These are phyloP conservation scores for Geosmithia flava DNA, from an alignment of 2,329 filamentous ascomycete species.

Conservation along the genomic window DNA sequence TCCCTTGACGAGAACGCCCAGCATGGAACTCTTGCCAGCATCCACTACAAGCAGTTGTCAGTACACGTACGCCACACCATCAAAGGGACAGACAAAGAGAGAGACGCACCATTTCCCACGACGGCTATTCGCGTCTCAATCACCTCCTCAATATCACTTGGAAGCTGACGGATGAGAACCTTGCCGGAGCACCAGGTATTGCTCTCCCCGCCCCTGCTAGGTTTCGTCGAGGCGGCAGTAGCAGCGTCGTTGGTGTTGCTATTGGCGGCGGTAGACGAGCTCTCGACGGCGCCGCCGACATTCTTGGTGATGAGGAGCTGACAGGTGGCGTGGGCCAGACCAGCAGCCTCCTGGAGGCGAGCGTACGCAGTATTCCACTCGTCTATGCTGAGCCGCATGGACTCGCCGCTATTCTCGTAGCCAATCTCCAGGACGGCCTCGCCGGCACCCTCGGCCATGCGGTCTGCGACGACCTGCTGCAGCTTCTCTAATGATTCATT, in stretches of 20 bases:
- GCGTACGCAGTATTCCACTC: conserved; percentile 66
- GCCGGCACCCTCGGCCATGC: conserved; percentile 72
- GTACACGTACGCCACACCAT: not conserved
- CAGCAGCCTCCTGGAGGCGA: conserved; percentile 53
- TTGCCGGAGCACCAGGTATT: conserved; percentile 56
- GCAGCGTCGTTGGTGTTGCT: too few species aligned
- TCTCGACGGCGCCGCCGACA: conserved; percentile 63
- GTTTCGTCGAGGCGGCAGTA: conserved; percentile 18
- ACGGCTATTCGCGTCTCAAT: conserved; percentile 96
- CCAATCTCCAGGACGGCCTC: conserved; percentile 89
- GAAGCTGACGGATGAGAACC: conserved; percentile 65
- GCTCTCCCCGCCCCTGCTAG: conserved; percentile 50
- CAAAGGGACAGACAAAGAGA: not conserved
- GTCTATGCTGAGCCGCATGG: conserved; percentile 61
- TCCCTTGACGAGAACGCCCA: conserved; percentile 92
- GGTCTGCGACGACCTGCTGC: conserved; percentile 49
- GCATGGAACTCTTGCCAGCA: conserved; percentile 90
- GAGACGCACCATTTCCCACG: conserved; percentile 70
- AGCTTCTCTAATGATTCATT: conserved; percentile 51
- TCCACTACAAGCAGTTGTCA: conserved; percentile 49
- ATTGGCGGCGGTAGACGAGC: conserved; percentile 27
- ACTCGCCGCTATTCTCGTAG: conserved; percentile 78
- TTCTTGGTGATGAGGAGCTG: conserved; percentile 82
- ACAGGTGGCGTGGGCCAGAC: conserved; percentile 58
- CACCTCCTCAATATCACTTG: conserved; percentile 66